Percentiles rank a stretch among this genome's conserved stretches.
These are phyloP conservation scores for Eremochloa ophiuroides DNA, from an alignment of 176 grass and related monocot genomes.

Conservation along the genomic window DNA sequence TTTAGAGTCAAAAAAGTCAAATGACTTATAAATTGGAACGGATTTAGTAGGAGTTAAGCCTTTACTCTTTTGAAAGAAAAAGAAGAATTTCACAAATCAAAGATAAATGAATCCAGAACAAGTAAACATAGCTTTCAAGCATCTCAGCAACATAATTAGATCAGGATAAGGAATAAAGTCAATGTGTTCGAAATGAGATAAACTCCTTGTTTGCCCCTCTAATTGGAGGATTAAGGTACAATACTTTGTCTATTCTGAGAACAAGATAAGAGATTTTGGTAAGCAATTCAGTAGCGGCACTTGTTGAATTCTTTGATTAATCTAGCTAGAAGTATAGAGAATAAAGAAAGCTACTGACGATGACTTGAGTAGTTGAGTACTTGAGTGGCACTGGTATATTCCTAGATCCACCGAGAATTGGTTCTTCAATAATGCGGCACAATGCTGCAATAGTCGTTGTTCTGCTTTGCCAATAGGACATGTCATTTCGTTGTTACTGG, in stretches of 20 bases:
- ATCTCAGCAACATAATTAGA: too few species aligned
- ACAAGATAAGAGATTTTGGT: neutral
- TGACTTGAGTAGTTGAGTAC: neutral
- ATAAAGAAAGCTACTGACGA: neutral
- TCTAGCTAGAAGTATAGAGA: neutral
- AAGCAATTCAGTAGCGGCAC: neutral
- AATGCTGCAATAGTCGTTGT: neutral
- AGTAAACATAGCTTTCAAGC: too few species aligned
- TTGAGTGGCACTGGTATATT: neutral
- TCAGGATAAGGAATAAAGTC: too few species aligned
- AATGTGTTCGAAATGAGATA: too few species aligned
- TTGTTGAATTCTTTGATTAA: neutral
- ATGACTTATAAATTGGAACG: too few species aligned
- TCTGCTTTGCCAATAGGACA: neutral
- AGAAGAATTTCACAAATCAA: too few species aligned
- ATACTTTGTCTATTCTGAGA: neutral
- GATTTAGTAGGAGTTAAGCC: too few species aligned
- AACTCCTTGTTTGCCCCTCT: neutral
- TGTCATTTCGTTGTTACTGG: neutral
- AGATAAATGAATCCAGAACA: too few species aligned
- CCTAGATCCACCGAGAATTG: neutral
- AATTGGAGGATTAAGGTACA: neutral
- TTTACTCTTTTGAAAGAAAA: too few species aligned
- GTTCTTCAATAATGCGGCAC: neutral
- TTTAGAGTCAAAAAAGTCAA: too few species aligned